Evolutionary conservation across 192 early-diverging fungal species (phyloP).

Genomic region (Spinellus fusiger): DNA sequence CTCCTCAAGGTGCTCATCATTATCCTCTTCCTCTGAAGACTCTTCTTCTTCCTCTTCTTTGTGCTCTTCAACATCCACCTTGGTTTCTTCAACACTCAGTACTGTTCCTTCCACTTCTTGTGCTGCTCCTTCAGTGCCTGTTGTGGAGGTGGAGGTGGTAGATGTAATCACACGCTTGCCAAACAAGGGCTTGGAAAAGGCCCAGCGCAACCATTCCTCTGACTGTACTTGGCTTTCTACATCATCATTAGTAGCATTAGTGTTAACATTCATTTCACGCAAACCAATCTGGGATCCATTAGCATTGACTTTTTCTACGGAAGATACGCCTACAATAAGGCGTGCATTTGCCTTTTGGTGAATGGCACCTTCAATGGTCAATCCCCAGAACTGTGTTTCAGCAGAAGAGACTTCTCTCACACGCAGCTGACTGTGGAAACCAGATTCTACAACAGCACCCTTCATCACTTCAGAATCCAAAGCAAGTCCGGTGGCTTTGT

Average conservation of each 20-base stretch:
- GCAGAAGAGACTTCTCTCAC: background rate
- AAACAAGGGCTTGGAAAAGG: constrained; percentile 14
- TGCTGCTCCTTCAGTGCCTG: background rate
- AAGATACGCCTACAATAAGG: constrained; percentile 5
- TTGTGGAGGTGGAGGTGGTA: background rate
- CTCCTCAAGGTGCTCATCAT: background rate
- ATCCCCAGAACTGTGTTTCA: constrained; percentile 19
- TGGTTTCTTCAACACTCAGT: background rate
- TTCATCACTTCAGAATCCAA: constrained; percentile 7
- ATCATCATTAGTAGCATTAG: background rate
- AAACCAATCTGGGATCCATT: constrained; percentile 21
- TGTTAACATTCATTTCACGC: background rate
- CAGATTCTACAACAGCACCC: constrained; percentile 4
- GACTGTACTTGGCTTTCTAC: constrained; percentile 1
- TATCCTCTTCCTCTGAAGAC: background rate
- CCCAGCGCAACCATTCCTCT: constrained; percentile 23
- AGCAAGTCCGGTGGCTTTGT: constrained; percentile 14
- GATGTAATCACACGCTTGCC: background rate
- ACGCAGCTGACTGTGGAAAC: constrained; percentile 4
- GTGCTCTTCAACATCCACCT: background rate
- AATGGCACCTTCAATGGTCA: constrained; percentile 23
- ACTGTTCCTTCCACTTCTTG: background rate
- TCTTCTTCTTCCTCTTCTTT: constrained; percentile 4
- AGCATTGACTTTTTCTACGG: background rate
- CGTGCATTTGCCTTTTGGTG: constrained; percentile 13